These are phyloP conservation scores for Chaetomium globosum DNA, from an alignment of 2,329 filamentous ascomycete species.

Conservation along the genomic window DNA sequence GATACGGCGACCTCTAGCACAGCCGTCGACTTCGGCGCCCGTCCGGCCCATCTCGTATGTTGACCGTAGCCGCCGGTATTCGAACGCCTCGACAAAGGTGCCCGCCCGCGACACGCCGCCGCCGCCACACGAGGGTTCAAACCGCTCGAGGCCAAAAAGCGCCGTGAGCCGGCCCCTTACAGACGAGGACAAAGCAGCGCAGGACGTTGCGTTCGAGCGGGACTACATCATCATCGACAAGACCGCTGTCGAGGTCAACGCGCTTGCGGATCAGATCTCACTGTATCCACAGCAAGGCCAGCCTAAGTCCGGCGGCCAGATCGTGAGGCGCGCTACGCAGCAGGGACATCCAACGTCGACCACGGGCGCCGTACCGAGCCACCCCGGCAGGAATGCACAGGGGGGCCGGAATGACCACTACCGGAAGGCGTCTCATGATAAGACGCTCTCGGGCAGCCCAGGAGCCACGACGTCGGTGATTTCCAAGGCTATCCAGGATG, in stretches of 20 bases:
- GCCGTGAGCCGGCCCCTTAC: constrained; percentile 35
- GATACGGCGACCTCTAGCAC: constrained; percentile 52
- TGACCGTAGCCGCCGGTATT: constrained; percentile 46
- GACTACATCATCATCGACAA: constrained; percentile 98
- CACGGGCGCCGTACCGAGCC: constrained; percentile 68
- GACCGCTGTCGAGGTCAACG: constrained; percentile 92
- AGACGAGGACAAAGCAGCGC: constrained; percentile 72
- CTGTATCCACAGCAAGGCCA: constrained; percentile 69
- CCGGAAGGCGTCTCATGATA: constrained; percentile 78
- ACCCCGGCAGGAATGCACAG: constrained; percentile 69
- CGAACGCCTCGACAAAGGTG: constrained; percentile 46
- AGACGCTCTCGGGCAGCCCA: constrained; percentile 68
- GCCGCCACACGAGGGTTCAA: constrained; percentile 42
- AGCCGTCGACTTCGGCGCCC: constrained; percentile 55
- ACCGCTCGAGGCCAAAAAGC: constrained; percentile 39
- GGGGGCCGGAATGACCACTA: constrained; percentile 69
- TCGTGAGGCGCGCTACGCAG: constrained; percentile 76
- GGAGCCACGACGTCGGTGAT: constrained; percentile 84
- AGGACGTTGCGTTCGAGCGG: constrained; percentile 86
- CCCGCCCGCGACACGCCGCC: constrained; percentile 43
- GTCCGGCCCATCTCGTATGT: constrained; percentile 45
- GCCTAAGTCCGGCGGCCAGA: constrained; percentile 62
- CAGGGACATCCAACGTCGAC: constrained; percentile 70
- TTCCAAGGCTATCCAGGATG: constrained; percentile 92
- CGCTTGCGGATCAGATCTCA: constrained; percentile 91